Conservation (phyloP, 225 moss, liverwort and hornwort species). For the Straminergon stramineum region DNA sequence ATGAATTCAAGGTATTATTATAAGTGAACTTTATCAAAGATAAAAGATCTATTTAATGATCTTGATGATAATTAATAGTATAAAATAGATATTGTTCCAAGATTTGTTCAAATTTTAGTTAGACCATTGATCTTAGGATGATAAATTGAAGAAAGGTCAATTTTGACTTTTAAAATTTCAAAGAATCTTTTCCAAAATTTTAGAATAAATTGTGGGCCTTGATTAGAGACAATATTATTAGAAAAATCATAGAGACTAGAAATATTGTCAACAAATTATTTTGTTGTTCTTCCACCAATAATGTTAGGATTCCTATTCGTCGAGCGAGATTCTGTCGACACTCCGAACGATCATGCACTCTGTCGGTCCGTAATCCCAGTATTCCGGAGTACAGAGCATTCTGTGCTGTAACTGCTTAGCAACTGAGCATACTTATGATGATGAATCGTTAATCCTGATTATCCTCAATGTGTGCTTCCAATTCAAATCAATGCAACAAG, state of each 20-base stretch:
- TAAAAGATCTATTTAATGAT: background rate
- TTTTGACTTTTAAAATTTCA: background rate
- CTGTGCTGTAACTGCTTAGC: too few species aligned
- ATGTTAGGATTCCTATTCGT: too few species aligned
- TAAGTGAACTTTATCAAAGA: background rate
- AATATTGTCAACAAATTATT: too few species aligned
- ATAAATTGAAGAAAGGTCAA: background rate
- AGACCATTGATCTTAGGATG: too few species aligned
- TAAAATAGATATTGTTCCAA: background rate
- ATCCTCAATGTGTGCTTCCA: too few species aligned
- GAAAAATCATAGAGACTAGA: background rate
- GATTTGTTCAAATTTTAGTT: background rate
- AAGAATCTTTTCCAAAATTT: background rate
- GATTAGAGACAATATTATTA: background rate
- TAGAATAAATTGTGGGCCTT: background rate
- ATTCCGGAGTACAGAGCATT: too few species aligned
- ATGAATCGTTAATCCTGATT: too few species aligned
- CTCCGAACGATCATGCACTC: too few species aligned
- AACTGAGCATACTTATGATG: too few species aligned
- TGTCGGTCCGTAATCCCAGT: too few species aligned
- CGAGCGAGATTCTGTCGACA: too few species aligned
- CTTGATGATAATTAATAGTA: background rate
- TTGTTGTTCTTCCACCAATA: background rate
- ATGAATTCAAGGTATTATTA: background rate
- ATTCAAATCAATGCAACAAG: too few species aligned